Evolutionary conservation across 73 alveolate species (phyloP), one percentile per base, ranked within the genome.

Genomic region (Effrenium voratum): DNA sequence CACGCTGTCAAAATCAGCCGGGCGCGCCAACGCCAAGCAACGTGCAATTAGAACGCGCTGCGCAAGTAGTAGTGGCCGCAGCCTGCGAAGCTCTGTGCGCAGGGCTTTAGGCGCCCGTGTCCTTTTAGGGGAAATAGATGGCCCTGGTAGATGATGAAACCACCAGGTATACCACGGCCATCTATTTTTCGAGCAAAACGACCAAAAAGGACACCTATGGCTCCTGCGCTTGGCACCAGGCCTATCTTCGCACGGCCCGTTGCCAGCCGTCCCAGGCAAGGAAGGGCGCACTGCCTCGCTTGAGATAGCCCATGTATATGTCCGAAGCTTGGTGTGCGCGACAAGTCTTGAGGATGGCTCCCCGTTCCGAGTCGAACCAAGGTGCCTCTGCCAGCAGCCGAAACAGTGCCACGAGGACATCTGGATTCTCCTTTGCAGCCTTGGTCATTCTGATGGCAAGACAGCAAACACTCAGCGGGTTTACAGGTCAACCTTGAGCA

Each of bases 171-270:
- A n/a, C n/a, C n/a, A n/a, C n/a, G 77, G 24, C 77, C 12, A 30
- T 19, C n/a, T 8, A 66, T 30, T 30, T 30, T 36, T 10, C n/a
- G 43, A 57, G 68, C 68, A 55, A 12, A 55, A 15, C 12, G 68
- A 22, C 12, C 12, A 15, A 22, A 15, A 12, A 15, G 68, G 22
- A 57, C 28, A 57, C 3, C 16, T 57, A 30, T 57, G n/a, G 1
- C 28, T 57, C 72, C 16, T 0, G 16, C 72, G 28, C 1, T n/a
- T 1, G 3, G 72, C 28, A 22, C 80, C 43, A 34, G 2, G 47
- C 97, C 66, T 90, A 68, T 90, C 97, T 57, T 90, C 97, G 43
- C 97, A 90, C 13, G 97, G 97, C 36, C 97, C 97, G 55, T 90
- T 79, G 66, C 97, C 97, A 15, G 87, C 97, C 13, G 86, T 90